Evolutionary conservation across 345 rosid genomes (phyloP).

Genomic region (Eutrema heterophyllum): DNA sequence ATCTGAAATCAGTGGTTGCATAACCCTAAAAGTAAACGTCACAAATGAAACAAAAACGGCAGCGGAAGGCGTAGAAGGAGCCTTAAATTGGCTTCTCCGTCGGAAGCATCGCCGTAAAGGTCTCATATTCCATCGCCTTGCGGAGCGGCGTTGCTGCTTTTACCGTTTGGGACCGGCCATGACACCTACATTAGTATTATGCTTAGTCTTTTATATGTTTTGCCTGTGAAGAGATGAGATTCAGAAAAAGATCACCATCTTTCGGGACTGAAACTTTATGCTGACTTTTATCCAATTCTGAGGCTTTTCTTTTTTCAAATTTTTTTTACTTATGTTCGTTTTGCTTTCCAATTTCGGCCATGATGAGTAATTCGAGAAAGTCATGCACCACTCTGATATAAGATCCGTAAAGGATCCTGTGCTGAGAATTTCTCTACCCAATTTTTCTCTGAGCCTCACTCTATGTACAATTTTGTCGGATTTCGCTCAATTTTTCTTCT

Average conservation of each 20-base stretch:
- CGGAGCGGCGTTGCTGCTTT: slow-evolving; percentile 47
- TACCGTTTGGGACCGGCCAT: slow-evolving; percentile 41
- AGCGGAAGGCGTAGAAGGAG: slow-evolving; percentile 27
- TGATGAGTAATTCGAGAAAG: neutral
- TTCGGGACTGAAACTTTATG: too few relatives aligned
- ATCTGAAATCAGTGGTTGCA: slow-evolving; percentile 32
- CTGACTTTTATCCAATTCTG: too few relatives aligned
- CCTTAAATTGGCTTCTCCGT: slow-evolving; percentile 33
- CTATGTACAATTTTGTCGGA: too few relatives aligned
- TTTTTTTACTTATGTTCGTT: too few relatives aligned
- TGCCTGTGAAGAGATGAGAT: too few relatives aligned
- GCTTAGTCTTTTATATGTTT: neutral
- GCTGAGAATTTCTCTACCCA: neutral
- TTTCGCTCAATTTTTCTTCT: too few relatives aligned
- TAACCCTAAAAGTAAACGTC: slow-evolving; percentile 37
- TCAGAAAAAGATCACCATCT: too few relatives aligned
- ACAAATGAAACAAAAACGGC: neutral
- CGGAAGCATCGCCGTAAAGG: slow-evolving; percentile 5
- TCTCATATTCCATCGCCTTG: slow-evolving; percentile 39
- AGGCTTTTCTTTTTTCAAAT: too few relatives aligned
- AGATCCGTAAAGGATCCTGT: neutral
- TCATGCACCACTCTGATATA: neutral
- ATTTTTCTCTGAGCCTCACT: neutral
- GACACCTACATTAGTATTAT: slow-evolving; percentile 35
- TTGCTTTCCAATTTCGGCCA: neutral